Conservation (phyloP, 1,284 basidiomycete genomes). For the Rhizoctonia solani region DNA sequence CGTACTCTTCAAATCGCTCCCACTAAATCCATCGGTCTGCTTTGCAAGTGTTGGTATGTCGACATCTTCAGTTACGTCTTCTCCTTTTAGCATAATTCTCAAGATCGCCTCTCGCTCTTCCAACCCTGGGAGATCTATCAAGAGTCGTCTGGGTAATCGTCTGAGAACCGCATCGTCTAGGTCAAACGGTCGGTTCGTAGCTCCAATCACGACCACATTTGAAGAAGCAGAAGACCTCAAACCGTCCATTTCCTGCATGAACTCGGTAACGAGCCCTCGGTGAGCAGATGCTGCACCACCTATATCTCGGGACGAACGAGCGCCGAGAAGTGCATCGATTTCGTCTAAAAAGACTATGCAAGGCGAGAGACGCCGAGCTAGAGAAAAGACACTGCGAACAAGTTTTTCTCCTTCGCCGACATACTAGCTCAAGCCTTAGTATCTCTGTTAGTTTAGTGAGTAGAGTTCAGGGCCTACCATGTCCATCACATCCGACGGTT, state of each 20-base stretch:
- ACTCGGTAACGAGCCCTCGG: conserved; percentile 85
- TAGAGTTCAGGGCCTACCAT: conserved; percentile 60
- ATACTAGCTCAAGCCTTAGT: conserved; percentile 56
- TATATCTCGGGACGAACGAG: conserved; percentile 79
- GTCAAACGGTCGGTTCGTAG: conserved; percentile 87
- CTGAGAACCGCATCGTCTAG: conserved; percentile 84
- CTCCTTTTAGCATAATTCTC: conserved; percentile 78
- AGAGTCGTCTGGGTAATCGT: conserved; percentile 76
- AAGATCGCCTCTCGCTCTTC: conserved; percentile 85
- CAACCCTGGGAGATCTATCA: conserved; percentile 83
- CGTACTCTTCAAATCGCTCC: conserved; percentile 91
- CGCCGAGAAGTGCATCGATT: conserved; percentile 91
- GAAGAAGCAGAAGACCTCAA: conserved; percentile 78
- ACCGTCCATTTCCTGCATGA: conserved; percentile 99
- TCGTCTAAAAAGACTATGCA: conserved; percentile 97
- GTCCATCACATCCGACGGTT: conserved; percentile 86
- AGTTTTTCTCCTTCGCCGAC: conserved; percentile 96
- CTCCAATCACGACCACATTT: conserved; percentile 90
- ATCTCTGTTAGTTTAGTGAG: conserved; percentile 35
- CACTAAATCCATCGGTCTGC: conserved; percentile 84
- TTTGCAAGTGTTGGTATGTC: conserved; percentile 67
- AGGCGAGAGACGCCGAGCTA: conserved; percentile 85
- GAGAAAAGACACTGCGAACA: conserved; percentile 85
- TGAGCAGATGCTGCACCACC: conserved; percentile 79
- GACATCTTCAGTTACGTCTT: conserved; percentile 69